These are phyloP conservation scores for Stephania japonica DNA, from an alignment of 164 flowering plant species.

Conservation along the genomic window DNA sequence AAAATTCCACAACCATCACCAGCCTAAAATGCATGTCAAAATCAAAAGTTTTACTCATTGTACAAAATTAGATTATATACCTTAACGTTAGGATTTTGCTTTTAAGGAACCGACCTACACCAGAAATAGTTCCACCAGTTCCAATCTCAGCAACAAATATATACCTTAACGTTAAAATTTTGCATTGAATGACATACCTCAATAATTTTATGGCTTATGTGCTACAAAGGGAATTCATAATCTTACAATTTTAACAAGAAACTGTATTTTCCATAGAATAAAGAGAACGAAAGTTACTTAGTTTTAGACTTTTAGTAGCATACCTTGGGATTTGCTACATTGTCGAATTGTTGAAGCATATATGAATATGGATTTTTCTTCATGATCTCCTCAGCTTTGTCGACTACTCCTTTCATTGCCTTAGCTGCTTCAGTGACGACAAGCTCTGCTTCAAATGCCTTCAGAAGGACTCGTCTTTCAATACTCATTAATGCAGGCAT, in stretches of 20 bases:
- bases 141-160: slow-evolving; percentile 93
- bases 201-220: neutral
- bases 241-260: neutral
- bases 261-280: neutral
- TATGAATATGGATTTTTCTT: slow-evolving; percentile 66
- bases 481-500: slow-evolving; percentile 95
- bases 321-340: slow-evolving; percentile 88
- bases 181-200: slow-evolving; percentile 10
- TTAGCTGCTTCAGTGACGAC: slow-evolving; percentile 74
- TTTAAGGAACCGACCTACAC: slow-evolving; percentile 73
- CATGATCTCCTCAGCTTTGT: slow-evolving; percentile 76
- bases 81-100: slow-evolving; percentile 69
- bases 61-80: slow-evolving; percentile 21
- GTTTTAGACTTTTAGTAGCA: slow-evolving; percentile 3
- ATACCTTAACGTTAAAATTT: slow-evolving; percentile 88
- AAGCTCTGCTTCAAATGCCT: slow-evolving; percentile 90
- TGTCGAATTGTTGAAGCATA: slow-evolving; percentile 89
- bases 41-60: neutral
- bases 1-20: neutral
- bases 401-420: slow-evolving; percentile 80
- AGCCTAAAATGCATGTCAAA: neutral
- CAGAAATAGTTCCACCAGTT: slow-evolving; percentile 92
- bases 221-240: neutral
- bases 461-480: slow-evolving; percentile 79
- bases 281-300: neutral